Base-by-base conservation (phyloP, 768 basidiomycete species). In the Tubosaeta sp. region DNA sequence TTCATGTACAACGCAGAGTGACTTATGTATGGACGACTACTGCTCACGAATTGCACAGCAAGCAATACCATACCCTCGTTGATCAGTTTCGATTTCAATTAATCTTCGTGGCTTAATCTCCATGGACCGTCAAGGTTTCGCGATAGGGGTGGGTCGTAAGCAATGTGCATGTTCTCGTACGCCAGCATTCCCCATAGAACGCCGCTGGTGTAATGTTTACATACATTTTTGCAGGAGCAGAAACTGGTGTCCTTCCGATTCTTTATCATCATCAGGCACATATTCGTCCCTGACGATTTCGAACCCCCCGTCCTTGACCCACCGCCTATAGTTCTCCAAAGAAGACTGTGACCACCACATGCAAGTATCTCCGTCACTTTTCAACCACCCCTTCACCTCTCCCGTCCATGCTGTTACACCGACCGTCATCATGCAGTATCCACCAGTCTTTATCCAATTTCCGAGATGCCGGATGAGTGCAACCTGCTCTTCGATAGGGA, bases 1-100 rank as follows among this genome's bases (percentile, higher is more conserved):
- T 49, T 21, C 47, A 41, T 51, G n/a, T 51, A 45, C 63, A 48
- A 45, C 9, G 25, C 48, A 53, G 53, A 50, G 39, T 48, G 54
- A 56, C 51, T 60, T 66, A 57, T 59, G 63, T 66, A 63, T 63
- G 46, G 44, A 47, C 48, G 55, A 46, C 42, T 32, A 48, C 46
- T 36, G 46, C 43, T 51, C 45, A 44, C 55, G 54, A 50, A 52
- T 41, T 44, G 48, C 56, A 60, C 60, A 56, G 62, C 65, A 62
- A 51, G 52, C 19, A 39, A 44, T 54, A 46, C 51, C 22, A 31
- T 39, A 55, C 54, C 58, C 60, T 59, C 53, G 48, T 55, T 57
- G 55, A 49, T 49, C 41, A 48, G 48, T 19, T 31, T 34, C 19
- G 41, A 50, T 31, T 52, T 48, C 51, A 51, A 54, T 54, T 56